These are phyloP conservation scores for Hordeum vulgare DNA, from an alignment of 176 grass and related monocot species.

Conservation along the genomic window MorexV3_pseudomolecules_assembly NC_058518.1:380430773-380431272, in stretches of 20 bases:
- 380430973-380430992: not conserved
- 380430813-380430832: no score
- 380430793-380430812: no score
- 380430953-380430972: not conserved
- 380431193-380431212: not conserved
- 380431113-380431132: not conserved
- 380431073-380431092: not conserved
- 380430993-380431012: not conserved
- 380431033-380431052: not conserved
- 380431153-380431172: not conserved
- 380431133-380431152: not conserved
- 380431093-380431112: not conserved
- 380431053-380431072: constrained; percentile 4
- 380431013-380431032: not conserved
- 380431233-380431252: not conserved
- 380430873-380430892: not conserved
- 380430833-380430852: not conserved
- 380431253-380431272: not conserved
- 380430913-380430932: not conserved
- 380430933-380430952: not conserved
- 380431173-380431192: not conserved
- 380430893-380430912: not conserved
- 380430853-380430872: not conserved
- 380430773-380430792: not conserved
- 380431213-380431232: not conserved